phyloP scores from a whole-genome alignment of 805 yeast genomes.

The Pachysolen tannophilus region DNA sequence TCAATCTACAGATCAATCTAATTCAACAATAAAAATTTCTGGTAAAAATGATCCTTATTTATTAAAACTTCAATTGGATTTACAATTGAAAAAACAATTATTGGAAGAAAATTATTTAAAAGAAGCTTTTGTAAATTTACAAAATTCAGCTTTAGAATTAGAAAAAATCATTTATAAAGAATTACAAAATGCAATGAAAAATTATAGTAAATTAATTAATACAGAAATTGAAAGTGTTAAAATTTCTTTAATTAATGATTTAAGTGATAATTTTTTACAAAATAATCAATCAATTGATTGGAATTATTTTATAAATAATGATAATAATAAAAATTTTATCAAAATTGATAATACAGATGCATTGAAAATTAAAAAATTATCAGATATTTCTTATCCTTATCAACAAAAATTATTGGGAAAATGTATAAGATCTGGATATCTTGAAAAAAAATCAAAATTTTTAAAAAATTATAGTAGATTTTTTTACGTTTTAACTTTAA shows the following conservation, averaged over 20 bases:
- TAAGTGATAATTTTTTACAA: constrained; percentile 40
- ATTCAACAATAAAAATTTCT: constrained; percentile 16
- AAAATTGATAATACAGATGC: constrained; percentile 28
- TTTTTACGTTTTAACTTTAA: constrained; percentile 62
- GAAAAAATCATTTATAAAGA: constrained; percentile 57
- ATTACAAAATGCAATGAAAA: constrained; percentile 47
- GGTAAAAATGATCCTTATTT: constrained; percentile 50
- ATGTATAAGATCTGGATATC: constrained; percentile 50
- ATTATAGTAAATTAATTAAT: constrained; percentile 42
- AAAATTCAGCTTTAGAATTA: constrained; percentile 55
- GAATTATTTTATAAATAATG: constrained; percentile 53
- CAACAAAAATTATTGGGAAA: constrained; percentile 42
- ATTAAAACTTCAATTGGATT: constrained; percentile 50
- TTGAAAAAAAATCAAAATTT: constrained; percentile 55
- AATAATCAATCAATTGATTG: constrained; percentile 62
- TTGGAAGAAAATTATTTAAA: constrained; percentile 58
- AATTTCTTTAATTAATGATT: constrained; percentile 44
- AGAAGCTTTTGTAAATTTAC: constrained; percentile 58
- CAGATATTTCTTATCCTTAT: constrained; percentile 46
- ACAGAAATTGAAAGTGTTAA: constrained; percentile 40
- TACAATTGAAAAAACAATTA: constrained; percentile 57
- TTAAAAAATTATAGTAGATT: constrained; percentile 53
- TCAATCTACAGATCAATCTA: constrained; percentile 15
- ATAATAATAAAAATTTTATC: constrained; percentile 32
- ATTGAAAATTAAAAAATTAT: constrained; percentile 27